Evolutionary conservation across 306 rosid genomes (phyloP), one percentile per base, ranked within the genome.

Genomic region (Geum urbanum): DNA sequence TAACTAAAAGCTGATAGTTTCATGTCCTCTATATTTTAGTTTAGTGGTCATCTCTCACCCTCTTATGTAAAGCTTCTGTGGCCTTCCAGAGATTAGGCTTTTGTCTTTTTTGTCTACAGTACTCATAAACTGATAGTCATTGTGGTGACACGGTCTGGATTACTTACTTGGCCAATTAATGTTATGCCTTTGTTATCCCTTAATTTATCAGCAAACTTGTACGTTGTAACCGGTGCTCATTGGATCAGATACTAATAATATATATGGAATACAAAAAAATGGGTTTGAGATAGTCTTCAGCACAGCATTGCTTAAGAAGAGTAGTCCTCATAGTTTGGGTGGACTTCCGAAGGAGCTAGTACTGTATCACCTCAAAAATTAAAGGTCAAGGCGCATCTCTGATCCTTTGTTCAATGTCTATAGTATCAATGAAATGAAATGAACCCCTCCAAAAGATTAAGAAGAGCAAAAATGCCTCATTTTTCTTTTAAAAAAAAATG

Each of bases 11-110:
- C 51, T 72, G 63, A 77, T 72, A 66, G 75, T 55, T 61, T 51
- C 14, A 50, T 49, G 44, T 55, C 37, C 73, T 53, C 9, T 24
- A 56, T 56, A 70, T 56, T 69, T 64, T 67, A 39, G 76, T 27
- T 5, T 61, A 71, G 61, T 1, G 35, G 22, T 52, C 56, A 63
- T 49, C 76, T 19, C 55, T 67, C 75, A 52, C 79, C 71, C 78
- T 44, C 32, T 48, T 32, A 27, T 70, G 66, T 70, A 70, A 55
- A 70, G 32, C 56, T 73, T 53, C 72, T 74, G 84, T 75, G 81
- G 85, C 75, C 69, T 55, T 72, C 76, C 82, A 77, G 80, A 70
- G 51, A 51, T 69, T 80, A 80, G 74, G 74, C 45, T 13, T 16
- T 22, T 32, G 63, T 68, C 11, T 22, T 10, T 63, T 68, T 48